A percentile compares a stretch with the other conserved stretches of the same genome.
Evolutionary conservation across 257 asterid species (phyloP).

Genomic region (Cordia subcordata): DNA sequence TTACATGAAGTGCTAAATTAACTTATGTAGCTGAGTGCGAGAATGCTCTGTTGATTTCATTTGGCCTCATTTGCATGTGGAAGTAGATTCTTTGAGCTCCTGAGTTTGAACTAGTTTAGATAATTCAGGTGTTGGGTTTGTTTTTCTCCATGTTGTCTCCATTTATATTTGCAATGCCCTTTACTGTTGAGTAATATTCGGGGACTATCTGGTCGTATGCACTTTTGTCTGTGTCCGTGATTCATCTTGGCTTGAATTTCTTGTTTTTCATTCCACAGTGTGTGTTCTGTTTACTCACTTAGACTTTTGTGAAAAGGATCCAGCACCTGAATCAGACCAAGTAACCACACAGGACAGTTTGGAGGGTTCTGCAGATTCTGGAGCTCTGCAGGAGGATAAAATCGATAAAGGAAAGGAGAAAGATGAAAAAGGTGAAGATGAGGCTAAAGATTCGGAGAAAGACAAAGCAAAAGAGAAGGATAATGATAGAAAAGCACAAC

Average conservation of each 20-base stretch:
- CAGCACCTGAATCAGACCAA: slow-evolving; percentile 60
- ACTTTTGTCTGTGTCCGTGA: neutral
- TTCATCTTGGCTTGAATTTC: neutral
- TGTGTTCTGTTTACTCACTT: slow-evolving; percentile 15
- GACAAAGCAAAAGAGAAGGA: slow-evolving; percentile 91
- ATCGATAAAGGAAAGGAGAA: slow-evolving; percentile 57
- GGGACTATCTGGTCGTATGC: neutral
- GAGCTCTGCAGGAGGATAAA: slow-evolving; percentile 49
- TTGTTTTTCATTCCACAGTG: neutral
- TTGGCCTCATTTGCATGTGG: too few species aligned
- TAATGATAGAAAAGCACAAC: slow-evolving; percentile 68
- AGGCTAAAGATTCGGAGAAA: slow-evolving; percentile 47
- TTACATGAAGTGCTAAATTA: too few species aligned
- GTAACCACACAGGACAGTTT: slow-evolving; percentile 45
- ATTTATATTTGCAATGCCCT: too few species aligned
- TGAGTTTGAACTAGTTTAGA: too few species aligned
- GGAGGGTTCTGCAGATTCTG: slow-evolving; percentile 59
- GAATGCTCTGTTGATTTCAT: too few species aligned
- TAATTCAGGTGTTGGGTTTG: too few species aligned
- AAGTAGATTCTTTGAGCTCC: too few species aligned
- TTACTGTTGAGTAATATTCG: neutral
- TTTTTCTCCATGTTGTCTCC: too few species aligned
- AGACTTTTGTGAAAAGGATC: slow-evolving; percentile 47
- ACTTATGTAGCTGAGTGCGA: too few species aligned
- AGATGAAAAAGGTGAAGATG: slow-evolving; percentile 73